phyloP scores from a whole-genome alignment of 2,329 filamentous ascomycete genomes.

The Aspergillus pseudoglaucus region DNA sequence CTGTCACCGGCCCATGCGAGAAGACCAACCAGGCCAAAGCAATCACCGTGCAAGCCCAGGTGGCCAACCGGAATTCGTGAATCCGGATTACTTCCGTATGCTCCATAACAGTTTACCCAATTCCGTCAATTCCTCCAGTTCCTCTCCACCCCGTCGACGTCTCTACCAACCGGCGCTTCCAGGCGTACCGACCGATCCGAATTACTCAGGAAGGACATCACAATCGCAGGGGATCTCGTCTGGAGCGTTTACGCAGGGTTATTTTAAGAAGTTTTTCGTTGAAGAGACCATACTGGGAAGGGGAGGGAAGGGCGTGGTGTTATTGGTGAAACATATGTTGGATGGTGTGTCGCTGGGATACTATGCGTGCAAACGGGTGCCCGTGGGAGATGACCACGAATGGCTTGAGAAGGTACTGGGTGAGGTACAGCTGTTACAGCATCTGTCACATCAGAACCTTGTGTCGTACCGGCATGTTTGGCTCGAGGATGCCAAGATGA shows the following conservation, averaged over 20 bases:
- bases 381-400: constrained; percentile 86
- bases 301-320: constrained; percentile 88
- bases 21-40: constrained; percentile 37
- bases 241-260: constrained; percentile 83
- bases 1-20: constrained; percentile 68
- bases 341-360: constrained; percentile 82
- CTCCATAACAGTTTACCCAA: constrained; percentile 57
- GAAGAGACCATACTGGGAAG: constrained; percentile 80
- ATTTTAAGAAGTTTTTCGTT: constrained; percentile 88
- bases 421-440: constrained; percentile 87
- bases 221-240: constrained; percentile 66
- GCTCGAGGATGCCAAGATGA: constrained; percentile 83
- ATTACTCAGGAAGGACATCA: constrained; percentile 35
- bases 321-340: constrained; percentile 87
- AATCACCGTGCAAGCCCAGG: constrained; percentile 23
- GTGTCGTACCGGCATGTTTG: constrained; percentile 97
- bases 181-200: constrained; percentile 40
- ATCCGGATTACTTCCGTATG: constrained; percentile 93
- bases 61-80: constrained; percentile 63
- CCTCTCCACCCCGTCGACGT: constrained; percentile 47
- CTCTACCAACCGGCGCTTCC: constrained; percentile 42
- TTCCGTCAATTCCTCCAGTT: constrained; percentile 39
- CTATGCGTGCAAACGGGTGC: constrained; percentile 95
- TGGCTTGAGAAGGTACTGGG: constrained; percentile 93
- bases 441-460: constrained; percentile 86